Conservation (phyloP, 345 rosid genomes). For the Camelina hispida region DNA sequence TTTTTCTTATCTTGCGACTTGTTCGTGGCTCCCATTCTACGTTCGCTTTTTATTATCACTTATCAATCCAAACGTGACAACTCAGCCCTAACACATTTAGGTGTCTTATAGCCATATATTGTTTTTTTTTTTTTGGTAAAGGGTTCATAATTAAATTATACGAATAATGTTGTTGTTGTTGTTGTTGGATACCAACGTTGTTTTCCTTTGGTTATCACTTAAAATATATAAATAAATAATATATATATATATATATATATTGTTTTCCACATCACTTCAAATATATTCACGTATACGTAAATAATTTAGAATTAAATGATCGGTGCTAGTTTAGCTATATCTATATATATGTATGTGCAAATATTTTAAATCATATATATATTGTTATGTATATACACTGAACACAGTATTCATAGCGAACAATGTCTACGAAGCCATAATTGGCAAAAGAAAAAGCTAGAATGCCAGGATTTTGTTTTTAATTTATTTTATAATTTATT, state of each 20-base stretch:
- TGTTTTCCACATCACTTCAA: too few relatives aligned
- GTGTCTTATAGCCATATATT: constrained; percentile 21
- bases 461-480: too few relatives aligned
- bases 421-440: too few relatives aligned
- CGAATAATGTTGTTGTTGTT: background rate
- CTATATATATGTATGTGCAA: background rate
- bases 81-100: constrained; percentile 48
- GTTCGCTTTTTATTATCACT: constrained; percentile 36
- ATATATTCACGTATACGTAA: too few relatives aligned
- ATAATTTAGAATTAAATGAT: too few relatives aligned
- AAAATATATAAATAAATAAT: background rate
- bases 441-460: too few relatives aligned
- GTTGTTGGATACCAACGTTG: constrained; percentile 25
- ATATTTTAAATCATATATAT: background rate
- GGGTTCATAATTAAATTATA: constrained; percentile 6
- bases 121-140: constrained; percentile 14
- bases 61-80: constrained; percentile 52
- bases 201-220: constrained; percentile 5
- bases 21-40: constrained; percentile 62
- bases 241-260: too few relatives aligned
- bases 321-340: too few relatives aligned
- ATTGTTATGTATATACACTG: too few relatives aligned
- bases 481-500: too few relatives aligned
- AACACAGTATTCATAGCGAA: too few relatives aligned
- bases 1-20: constrained; percentile 44